Base-by-base conservation (phyloP, 768 basidiomycete genomes). In the Phylloporus arenicola region DNA sequence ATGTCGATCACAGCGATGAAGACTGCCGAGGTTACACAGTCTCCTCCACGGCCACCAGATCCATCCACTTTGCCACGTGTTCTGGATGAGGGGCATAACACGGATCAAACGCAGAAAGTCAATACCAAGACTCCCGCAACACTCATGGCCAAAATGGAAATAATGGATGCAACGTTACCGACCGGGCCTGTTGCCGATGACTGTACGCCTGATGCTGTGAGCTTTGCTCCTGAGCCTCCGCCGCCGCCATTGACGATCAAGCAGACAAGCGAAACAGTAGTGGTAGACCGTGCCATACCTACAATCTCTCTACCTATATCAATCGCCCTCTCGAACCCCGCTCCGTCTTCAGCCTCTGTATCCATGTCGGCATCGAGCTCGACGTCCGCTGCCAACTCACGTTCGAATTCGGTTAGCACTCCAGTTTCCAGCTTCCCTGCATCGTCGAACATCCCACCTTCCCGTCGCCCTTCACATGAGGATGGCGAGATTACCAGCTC, bases 401-500 rank as follows among this genome's bases (percentile, higher is more conserved):
- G 64, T 19, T 59, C 64, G 4, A 64, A 57, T 41, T 65, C 64
- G 4, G 58, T 58, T 45, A 50, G 63, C 14, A n/a, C 54, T 13
- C 35, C 55, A 43, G 12, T 24, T 44, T 50, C 53, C 27, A 19
- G 45, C 13, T 4, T 45, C 4, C 16, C 42, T 8, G 20, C 49
- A 27, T 37, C 48, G 29, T 54, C 57, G 13, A 57, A 17, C 16
- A 31, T 55, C 9, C 48, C 55, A 35, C 20, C 53, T 39, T 52
- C 68, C 8, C 64, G 64, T n/a, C 63, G 66, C 9, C 59, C 64
- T 0, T 72, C 76, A 6, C 76, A 75, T 24, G 79, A 81, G 59
- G 79, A 81, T 37, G 79, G 78, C 4, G 79, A 80, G 60, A 79
- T 81, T 48, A 59, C 59, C 0, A 73, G 60, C 37, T 63, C 67